Evolutionary conservation across 208 protist species (phyloP).

Genomic region (Leishmania arabica): DNA sequence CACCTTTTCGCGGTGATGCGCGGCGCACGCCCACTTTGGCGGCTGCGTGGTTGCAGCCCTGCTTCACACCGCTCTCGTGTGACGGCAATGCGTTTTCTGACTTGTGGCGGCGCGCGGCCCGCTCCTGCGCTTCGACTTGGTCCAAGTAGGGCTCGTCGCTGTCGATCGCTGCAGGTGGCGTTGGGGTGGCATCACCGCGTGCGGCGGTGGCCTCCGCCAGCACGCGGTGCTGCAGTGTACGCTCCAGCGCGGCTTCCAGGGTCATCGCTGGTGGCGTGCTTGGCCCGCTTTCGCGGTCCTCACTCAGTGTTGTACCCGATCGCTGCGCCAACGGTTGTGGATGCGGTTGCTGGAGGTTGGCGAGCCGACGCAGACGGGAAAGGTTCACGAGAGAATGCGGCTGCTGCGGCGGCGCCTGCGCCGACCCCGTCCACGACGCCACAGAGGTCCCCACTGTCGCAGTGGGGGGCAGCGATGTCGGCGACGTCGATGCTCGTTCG

Average conservation of each 20-base stretch:
- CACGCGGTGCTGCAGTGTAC: not conserved
- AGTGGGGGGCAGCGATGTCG: not conserved
- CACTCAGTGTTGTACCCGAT: not conserved
- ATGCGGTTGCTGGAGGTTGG: not conserved
- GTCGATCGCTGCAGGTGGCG: constrained; percentile 16
- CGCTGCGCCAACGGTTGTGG: not conserved
- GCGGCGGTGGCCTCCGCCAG: not conserved
- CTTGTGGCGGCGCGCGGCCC: not conserved
- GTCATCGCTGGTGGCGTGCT: not conserved
- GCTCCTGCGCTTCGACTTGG: not conserved
- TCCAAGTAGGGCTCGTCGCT: constrained; percentile 9
- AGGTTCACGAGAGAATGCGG: not conserved
- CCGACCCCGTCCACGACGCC: not conserved
- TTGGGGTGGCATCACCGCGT: not conserved
- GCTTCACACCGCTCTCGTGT: not conserved
- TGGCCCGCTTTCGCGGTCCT: no score
- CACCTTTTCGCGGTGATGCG: constrained; percentile 10
- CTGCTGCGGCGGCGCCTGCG: not conserved
- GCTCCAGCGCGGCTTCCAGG: not conserved
- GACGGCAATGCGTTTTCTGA: no score
- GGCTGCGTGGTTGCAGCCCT: not conserved
- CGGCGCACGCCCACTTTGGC: constrained; percentile 7
- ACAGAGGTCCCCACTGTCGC: not conserved
- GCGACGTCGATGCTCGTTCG: not conserved
- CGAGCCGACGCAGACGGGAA: not conserved